Evolutionary conservation across 2,329 filamentous ascomycete genomes (phyloP), one percentile per base, ranked within the genome.

Genomic region (Penicillium sp.): DNA sequence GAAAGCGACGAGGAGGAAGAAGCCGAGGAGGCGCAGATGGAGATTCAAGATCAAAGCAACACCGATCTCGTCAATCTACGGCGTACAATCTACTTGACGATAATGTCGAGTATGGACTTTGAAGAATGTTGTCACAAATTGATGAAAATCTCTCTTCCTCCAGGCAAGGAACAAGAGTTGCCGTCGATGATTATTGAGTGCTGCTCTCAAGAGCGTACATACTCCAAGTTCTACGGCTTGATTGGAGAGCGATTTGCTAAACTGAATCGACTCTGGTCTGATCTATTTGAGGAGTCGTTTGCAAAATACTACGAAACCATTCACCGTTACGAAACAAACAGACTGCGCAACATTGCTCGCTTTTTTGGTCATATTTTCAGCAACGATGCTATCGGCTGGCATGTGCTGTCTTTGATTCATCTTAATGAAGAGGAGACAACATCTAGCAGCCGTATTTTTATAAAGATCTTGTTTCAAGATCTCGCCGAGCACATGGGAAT

Each of bases 1-100:
- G 84, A 83, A 9, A 84, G 85, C 18, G 88, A 81, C 9, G 83
- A 83, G 2, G 79, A 88, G n/a, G 88, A 85, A 58, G 88, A 92
- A 57, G 86, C 89, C 43, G 81, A 88, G 60, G 87, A 94, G 69
- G 86, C 90, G 61, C 88, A 88, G 20, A 81, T 97, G 73, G 94
- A 99, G 71, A 96, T 99, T 78, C 96, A 97, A 75, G 94, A 99
- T 68, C 91, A 96, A 76, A 95, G 89, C 61, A 99, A 99, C 67
- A 92, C 92, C 0, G 92, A 99, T 71, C 82, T 99, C 14, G 91
- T 97, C 70, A 96, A 95, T 68, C 79, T 99, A 51, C 88, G 94
- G 59, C 85, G 91, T 66, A 96, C 90, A 6, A 99, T 97, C 65
- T 99, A 99, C 73, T 81, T 99, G 60, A 99, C 93, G 11, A 96